Conservation (phyloP, 1,139 yeast species). For the Blastobotrys arbuscula region DNA sequence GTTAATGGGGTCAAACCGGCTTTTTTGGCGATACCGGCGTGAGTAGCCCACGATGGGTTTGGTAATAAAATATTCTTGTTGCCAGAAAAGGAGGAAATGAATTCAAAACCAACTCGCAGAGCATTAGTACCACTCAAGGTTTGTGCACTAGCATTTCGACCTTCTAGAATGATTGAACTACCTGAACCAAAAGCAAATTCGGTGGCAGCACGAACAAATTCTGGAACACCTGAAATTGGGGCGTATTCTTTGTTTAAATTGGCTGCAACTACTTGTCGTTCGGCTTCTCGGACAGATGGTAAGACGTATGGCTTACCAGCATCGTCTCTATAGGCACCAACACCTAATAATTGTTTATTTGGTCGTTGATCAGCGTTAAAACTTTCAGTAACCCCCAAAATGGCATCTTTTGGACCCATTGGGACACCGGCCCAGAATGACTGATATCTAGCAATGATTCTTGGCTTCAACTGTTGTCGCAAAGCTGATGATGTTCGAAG, state of each 20-base stretch:
- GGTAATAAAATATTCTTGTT: constrained; percentile 51
- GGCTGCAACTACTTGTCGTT: constrained; percentile 29
- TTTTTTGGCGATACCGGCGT: constrained; percentile 44
- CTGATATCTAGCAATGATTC: constrained; percentile 12
- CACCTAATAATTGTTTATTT: constrained; percentile 82
- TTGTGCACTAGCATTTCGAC: constrained; percentile 55
- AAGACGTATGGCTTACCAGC: constrained; percentile 90
- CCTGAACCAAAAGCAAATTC: constrained; percentile 46
- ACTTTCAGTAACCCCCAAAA: constrained; percentile 59
- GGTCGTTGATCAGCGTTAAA: constrained; percentile 39
- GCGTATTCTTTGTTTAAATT: constrained; percentile 86
- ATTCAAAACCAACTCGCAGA: constrained; percentile 59
- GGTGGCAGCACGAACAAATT: constrained; percentile 76
- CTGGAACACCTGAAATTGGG: constrained; percentile 72
- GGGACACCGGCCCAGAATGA: constrained; percentile 38
- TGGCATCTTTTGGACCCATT: constrained; percentile 64
- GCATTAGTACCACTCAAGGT: constrained; percentile 74
- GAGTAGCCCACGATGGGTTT: constrained; percentile 75
- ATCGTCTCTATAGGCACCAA: constrained; percentile 95
- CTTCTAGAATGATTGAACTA: constrained; percentile 38
- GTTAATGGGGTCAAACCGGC: constrained; percentile 44
- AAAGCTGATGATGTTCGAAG: background rate
- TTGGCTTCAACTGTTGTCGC: background rate
- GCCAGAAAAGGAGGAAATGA: constrained; percentile 46
- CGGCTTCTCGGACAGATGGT: constrained; percentile 72